These are phyloP conservation scores for Leishmania tarentolae DNA, from an alignment of 208 protist species.

Conservation along the genomic window DNA sequence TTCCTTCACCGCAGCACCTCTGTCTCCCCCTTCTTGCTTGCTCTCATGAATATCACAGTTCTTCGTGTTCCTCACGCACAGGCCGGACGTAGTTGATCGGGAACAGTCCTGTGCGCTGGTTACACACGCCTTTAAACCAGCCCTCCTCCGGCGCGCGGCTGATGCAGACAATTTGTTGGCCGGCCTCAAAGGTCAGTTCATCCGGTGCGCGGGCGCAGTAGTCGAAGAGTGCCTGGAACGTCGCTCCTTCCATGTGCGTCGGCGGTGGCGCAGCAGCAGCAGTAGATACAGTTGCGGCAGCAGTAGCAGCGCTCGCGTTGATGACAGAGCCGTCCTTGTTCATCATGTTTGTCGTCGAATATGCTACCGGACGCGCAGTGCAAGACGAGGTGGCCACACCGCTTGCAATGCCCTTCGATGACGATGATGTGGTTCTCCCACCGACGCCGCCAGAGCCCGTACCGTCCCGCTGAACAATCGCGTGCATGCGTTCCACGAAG, in stretches of 20 bases:
- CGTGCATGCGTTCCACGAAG: conserved; percentile 60
- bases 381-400: neutral
- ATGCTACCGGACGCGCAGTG: neutral
- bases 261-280: conserved; percentile 15
- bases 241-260: conserved; percentile 66
- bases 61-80: conserved; percentile 7
- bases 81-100: conserved; percentile 88
- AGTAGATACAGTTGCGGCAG: neutral
- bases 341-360: neutral
- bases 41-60: neutral
- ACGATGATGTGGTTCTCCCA: neutral
- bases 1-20: neutral
- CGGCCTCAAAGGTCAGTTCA: conserved; percentile 84
- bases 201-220: conserved; percentile 83
- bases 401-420: neutral
- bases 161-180: conserved; percentile 80
- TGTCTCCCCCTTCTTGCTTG: neutral
- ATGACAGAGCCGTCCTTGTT: conserved; percentile 1
- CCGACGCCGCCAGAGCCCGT: neutral
- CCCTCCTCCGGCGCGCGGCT: conserved; percentile 80
- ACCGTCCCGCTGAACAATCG: conserved; percentile 44
- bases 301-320: conserved; percentile 17
- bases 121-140: conserved; percentile 90
- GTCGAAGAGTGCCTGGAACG: conserved; percentile 68
- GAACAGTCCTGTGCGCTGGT: conserved; percentile 88